These are phyloP conservation scores for Fistulifera pelliculosa DNA, from an alignment of 108 stramenopile genomes.

Conservation along the genomic window DNA sequence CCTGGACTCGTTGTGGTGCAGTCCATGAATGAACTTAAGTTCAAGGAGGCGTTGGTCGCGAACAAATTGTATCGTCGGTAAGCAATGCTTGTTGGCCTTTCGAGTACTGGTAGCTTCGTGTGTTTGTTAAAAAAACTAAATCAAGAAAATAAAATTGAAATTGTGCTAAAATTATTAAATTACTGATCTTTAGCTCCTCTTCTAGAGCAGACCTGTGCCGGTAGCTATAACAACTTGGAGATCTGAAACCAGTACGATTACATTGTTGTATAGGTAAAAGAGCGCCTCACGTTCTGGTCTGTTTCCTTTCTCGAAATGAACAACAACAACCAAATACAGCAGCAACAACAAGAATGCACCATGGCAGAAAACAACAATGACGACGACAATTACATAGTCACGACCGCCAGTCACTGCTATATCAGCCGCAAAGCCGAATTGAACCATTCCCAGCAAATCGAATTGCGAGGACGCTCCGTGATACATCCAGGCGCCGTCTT, in stretches of 20 bases:
- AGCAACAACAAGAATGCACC: too few relatives aligned
- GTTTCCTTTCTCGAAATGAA: too few relatives aligned
- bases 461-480: constrained; percentile 37
- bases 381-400: constrained; percentile 22
- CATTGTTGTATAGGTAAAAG: too few relatives aligned
- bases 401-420: constrained; percentile 42
- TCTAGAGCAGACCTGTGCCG: too few relatives aligned
- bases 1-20: constrained; percentile 75
- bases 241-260: too few relatives aligned
- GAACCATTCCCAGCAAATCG: constrained; percentile 29
- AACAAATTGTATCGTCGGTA: constrained; percentile 39
- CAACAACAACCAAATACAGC: too few relatives aligned
- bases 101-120: background rate
- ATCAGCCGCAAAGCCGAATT: constrained; percentile 34
- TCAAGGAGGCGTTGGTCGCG: constrained; percentile 24
- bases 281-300: too few relatives aligned
- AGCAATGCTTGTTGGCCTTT: background rate
- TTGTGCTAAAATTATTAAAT: too few relatives aligned
- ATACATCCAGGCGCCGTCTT: constrained; percentile 19
- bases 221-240: too few relatives aligned
- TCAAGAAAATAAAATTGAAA: background rate
- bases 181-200: too few relatives aligned
- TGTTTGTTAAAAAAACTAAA: background rate
- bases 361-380: too few relatives aligned
- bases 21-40: constrained; percentile 34